phyloP scores from a whole-genome alignment of 2,329 filamentous ascomycete species.

The Ilyonectria mors-panacis region DNA sequence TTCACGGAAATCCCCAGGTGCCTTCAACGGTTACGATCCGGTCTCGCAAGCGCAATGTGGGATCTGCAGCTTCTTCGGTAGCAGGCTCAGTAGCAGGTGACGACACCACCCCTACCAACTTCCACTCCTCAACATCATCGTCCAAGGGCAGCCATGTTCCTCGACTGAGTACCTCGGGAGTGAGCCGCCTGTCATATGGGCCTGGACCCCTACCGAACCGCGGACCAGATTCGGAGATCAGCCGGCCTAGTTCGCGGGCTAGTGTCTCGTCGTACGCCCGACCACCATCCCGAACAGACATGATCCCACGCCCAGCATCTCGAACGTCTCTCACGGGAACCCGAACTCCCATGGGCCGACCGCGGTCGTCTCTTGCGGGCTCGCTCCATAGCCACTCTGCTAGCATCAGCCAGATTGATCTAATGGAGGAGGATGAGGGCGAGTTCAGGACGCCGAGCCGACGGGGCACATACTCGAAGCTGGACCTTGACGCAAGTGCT shows the following conservation, averaged over 20 bases:
- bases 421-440: constrained; percentile 59
- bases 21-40: constrained; percentile 75
- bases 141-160: constrained; percentile 66
- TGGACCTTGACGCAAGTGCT: constrained; percentile 59
- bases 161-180: constrained; percentile 73
- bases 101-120: constrained; percentile 65
- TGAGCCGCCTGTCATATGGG: constrained; percentile 75
- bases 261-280: constrained; percentile 71
- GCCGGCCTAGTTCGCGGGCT: constrained; percentile 81
- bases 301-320: constrained; percentile 74
- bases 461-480: constrained; percentile 66
- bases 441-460: constrained; percentile 68
- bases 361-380: constrained; percentile 79
- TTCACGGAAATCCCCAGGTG: constrained; percentile 58
- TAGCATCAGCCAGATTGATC: constrained; percentile 70
- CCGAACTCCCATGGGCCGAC: constrained; percentile 77
- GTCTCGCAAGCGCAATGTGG: constrained; percentile 77
- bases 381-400: constrained; percentile 72
- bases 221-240: constrained; percentile 61
- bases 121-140: constrained; percentile 54
- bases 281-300: constrained; percentile 68
- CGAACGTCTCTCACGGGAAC: constrained; percentile 73
- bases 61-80: constrained; percentile 66
- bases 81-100: constrained; percentile 65
- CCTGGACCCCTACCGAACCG: constrained; percentile 73